Base-by-base conservation (phyloP, 139 green algal genomes). In the Tetraselmis striata region DNA sequence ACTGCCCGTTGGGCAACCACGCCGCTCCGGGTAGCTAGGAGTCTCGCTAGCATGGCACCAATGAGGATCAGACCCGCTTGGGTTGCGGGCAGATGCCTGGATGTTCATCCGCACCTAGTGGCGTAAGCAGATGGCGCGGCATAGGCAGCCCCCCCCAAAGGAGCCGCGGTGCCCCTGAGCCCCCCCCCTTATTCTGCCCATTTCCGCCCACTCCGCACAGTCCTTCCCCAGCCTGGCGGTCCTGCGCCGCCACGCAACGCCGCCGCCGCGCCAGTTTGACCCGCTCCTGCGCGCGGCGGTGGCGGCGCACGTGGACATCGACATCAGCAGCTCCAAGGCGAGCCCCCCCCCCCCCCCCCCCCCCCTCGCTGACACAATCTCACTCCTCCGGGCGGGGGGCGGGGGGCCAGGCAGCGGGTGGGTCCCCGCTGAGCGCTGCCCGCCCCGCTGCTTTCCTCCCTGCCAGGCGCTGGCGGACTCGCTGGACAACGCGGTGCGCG, bases 211-310 rank as follows among this genome's bases (percentile, higher is more conserved):
- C 45, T 67, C 18, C 45, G 45, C 45, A 67, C 5, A n/a, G 1
- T 1, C 87, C 76, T 98, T 97, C 88, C 91, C 95, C 23, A 80
- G 86, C 2, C 92, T 89, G 80, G 85, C 90, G 2, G 81, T 98
- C 82, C 89, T 98, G 88, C 92, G 95, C 59, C 90, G 92, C 26
- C 95, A 98, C 86, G 88, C 90, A 24, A 84, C 86, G 32, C 94
- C 93, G 31, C 81, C 89, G 67, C 91, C 91, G 22, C 82, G 79
- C 2, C 90, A 93, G 84, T 96, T 96, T 86, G 92, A 96, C 80
- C 89, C 91, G 22, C 83, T 92, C 59, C 79, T 93, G 59, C 77
- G 82, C 29, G 23, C 78, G 45, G 45, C 45, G 11, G 45, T 18
- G 45, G 45, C 45, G 11, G 45, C 45, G 11, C 5, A 67, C 45